Conservation (phyloP, 768 basidiomycete species). For the Macrolepiota albuminosa region DNA sequence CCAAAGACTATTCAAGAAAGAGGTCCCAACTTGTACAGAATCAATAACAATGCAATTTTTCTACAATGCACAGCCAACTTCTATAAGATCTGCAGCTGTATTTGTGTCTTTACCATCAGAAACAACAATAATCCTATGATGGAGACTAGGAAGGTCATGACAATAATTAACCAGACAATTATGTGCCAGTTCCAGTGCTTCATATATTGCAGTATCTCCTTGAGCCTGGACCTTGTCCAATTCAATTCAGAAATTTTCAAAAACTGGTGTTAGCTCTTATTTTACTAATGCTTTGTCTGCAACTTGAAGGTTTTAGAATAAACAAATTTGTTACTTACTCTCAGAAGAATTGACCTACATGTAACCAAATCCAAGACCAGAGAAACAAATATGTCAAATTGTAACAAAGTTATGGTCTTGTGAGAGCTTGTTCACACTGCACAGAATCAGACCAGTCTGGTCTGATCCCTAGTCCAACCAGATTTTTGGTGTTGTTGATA, state of each 20-base stretch:
- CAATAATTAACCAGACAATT: background rate
- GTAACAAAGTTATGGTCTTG: too few relatives aligned
- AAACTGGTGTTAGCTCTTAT: background rate
- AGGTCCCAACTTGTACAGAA: background rate
- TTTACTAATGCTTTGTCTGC: background rate
- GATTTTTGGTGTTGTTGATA: too few relatives aligned
- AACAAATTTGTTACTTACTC: background rate
- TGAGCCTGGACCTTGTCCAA: background rate
- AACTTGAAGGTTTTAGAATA: background rate
- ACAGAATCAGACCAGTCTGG: too few relatives aligned
- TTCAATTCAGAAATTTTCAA: background rate
- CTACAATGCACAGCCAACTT: background rate
- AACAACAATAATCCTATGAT: background rate
- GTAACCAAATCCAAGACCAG: too few relatives aligned
- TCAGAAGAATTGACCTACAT: background rate
- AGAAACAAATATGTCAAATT: too few relatives aligned
- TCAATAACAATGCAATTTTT: background rate
- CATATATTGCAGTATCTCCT: background rate
- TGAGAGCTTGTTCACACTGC: too few relatives aligned
- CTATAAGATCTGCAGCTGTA: background rate
- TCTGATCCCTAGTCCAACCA: too few relatives aligned
- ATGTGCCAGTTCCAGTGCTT: background rate
- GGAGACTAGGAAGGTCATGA: background rate
- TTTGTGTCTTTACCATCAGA: background rate
- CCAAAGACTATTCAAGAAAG: background rate